Evolutionary conservation across 1,139 yeast species (phyloP), one percentile per base, ranked within the genome.

Genomic region (Taphrina flavorubra): DNA sequence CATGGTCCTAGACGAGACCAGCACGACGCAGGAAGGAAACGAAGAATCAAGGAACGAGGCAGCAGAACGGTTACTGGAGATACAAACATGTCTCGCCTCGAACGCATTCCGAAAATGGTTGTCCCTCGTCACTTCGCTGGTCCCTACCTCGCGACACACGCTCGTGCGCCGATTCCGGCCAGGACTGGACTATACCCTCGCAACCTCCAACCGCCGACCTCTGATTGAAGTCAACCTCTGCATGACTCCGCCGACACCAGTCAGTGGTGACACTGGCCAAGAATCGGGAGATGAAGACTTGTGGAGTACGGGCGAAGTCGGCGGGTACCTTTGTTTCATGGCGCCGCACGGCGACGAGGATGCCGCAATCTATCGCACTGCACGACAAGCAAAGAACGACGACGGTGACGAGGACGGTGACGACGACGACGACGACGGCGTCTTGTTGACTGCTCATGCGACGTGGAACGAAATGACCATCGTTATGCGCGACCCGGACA

Each of bases 291-390:
- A 25, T 2, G 31, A 25, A 25, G 31, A 25, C 31, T 25, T 25
- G 31, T 72, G 74, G 72, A 72, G 70, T 6, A 70, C 69, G 68
- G 97, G 97, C 18, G 97, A 90, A 74, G 81, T 82, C 70, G 99
- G 99, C 47, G 99, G 98, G 0, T 95, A 95, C 78, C 97, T 94
- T 75, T 81, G 95, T 67, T 89, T 95, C 75, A 89, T 95, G 95
- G 83, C 69, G 2, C 71, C 70, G 6, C 72, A 71, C 47, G 70
- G 65, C 10, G 72, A 65, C 56, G 73, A 65, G 7, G 84, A 84
- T 58, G 68, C 71, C 11, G 69, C 71, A 16, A 62, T 70, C 36
- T 70, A 70, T 44, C 46, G 56, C 46, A 60, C 59, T 14, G 53
- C 63, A 13, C 71, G 68, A 10, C 31, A 25, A 25, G 31, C 4